Percentiles rank a stretch among this genome's conserved stretches.
phyloP scores from a whole-genome alignment of 2,329 filamentous ascomycete species.

The Drechmeria coniospora region DNA sequence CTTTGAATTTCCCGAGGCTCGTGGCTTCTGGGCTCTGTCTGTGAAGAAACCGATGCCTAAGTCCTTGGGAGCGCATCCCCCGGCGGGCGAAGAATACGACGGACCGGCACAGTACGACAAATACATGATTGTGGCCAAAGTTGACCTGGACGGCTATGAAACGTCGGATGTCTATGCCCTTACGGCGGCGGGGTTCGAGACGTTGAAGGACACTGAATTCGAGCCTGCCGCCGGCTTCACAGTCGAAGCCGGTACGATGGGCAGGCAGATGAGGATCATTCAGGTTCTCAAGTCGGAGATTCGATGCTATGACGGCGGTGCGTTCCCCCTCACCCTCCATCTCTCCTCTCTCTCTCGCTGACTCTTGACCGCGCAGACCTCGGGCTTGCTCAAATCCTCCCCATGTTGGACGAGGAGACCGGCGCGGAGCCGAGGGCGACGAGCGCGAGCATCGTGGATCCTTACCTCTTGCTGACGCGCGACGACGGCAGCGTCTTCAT shows the following conservation, averaged over 20 bases:
- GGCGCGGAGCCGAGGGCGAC: conserved; percentile 66
- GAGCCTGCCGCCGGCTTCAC: conserved; percentile 80
- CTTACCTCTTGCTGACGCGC: conserved; percentile 67
- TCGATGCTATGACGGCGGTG: conserved; percentile 78
- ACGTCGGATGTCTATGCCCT: conserved; percentile 65
- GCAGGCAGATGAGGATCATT: conserved; percentile 65
- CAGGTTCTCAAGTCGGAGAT: conserved; percentile 81
- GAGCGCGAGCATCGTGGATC: conserved; percentile 72
- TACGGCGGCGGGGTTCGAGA: conserved; percentile 58
- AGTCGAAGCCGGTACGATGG: conserved; percentile 70
- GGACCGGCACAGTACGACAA: conserved; percentile 52
- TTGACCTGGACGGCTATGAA: conserved; percentile 52
- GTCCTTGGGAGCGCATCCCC: conserved; percentile 32
- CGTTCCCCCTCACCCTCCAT: conserved; percentile 18
- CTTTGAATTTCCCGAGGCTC: conserved; percentile 57
- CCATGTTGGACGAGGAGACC: conserved; percentile 82
- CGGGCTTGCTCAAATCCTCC: conserved; percentile 76
- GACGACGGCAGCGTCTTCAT: conserved; percentile 73
- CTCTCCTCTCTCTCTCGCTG: conserved; percentile 2
- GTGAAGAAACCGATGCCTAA: conserved; percentile 53
- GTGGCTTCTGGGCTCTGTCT: conserved; percentile 68
- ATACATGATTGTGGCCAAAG: conserved; percentile 71
- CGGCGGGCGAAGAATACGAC: conserved; percentile 39
- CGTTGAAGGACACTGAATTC: conserved; percentile 73
- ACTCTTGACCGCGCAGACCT: conserved; percentile 51